A percentile compares a stretch with the other conserved stretches of the same genome.
phyloP scores from a whole-genome alignment of 805 yeast genomes.

The Geotrichum ghanense region DNA sequence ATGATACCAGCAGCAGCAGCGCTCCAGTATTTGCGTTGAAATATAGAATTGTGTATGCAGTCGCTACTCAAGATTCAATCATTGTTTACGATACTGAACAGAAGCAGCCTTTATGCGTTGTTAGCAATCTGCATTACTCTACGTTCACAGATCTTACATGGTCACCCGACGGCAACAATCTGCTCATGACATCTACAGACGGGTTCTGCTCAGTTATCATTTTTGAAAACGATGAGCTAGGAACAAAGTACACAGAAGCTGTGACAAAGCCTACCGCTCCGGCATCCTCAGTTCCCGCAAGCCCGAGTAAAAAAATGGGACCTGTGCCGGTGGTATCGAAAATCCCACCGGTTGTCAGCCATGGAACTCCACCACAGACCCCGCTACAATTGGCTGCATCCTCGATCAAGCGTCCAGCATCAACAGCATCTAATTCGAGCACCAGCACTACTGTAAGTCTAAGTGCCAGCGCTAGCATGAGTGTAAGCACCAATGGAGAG shows the following conservation, averaged over 20 bases:
- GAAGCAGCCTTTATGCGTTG: constrained; percentile 55
- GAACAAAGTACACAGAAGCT: constrained; percentile 25
- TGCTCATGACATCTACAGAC: constrained; percentile 77
- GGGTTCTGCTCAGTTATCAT: constrained; percentile 74
- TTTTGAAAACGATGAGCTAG: constrained; percentile 45
- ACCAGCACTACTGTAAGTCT: too few relatives aligned
- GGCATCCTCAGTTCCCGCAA: constrained; percentile 5
- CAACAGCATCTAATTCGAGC: too few relatives aligned
- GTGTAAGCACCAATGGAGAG: too few relatives aligned
- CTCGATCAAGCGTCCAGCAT: not conserved
- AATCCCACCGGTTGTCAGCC: not conserved
- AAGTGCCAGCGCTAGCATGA: too few relatives aligned
- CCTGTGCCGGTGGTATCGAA: not conserved
- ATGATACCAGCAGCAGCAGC: not conserved
- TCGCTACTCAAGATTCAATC: constrained; percentile 84
- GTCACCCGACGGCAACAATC: constrained; percentile 61
- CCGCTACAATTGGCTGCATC: not conserved
- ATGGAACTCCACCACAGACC: not conserved
- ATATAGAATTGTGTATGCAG: constrained; percentile 79
- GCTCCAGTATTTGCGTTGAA: constrained; percentile 43
- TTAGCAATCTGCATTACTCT: constrained; percentile 75
- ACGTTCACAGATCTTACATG: constrained; percentile 81
- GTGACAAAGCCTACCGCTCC: constrained; percentile 6
- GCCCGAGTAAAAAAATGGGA: not conserved
- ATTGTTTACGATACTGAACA: constrained; percentile 71